phyloP scores from a whole-genome alignment of 2,329 filamentous ascomycete genomes.

The Aspergillus alliaceus region DNA sequence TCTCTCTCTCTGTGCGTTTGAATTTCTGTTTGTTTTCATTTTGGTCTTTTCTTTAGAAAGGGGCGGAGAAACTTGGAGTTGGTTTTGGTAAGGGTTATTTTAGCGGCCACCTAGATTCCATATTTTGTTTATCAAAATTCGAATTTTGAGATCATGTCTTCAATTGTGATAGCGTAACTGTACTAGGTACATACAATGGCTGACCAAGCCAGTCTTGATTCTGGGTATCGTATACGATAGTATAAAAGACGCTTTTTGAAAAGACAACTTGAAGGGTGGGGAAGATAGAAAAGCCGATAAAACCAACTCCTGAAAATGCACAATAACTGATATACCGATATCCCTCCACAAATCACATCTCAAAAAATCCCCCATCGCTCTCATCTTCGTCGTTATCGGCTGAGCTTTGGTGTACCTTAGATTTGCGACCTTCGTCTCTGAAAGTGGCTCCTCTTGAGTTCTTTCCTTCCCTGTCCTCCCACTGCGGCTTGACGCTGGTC shows the following conservation, averaged over 20 bases:
- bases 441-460: constrained; percentile 2
- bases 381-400: constrained; percentile 23
- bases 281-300: constrained; percentile 2
- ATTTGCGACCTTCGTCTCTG: neutral
- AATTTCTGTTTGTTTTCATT: neutral
- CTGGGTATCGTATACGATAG: constrained; percentile 19
- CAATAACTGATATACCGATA: neutral
- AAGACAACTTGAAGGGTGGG: neutral
- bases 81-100: constrained; percentile 3
- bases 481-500: constrained; percentile 8
- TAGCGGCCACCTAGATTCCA: neutral
- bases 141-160: neutral
- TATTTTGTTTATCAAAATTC: neutral
- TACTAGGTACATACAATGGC: constrained; percentile 2
- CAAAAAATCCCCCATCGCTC: constrained; percentile 45
- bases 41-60: constrained; percentile 12
- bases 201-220: neutral
- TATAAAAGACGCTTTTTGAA: constrained; percentile 4
- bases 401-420: neutral
- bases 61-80: constrained; percentile 14
- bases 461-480: constrained; percentile 5
- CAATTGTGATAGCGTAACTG: constrained; percentile 1
- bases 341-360: constrained; percentile 19
- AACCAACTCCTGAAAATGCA: constrained; percentile 23
- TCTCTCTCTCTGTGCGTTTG: no score